A percentile compares a stretch with the other conserved stretches of the same genome.
phyloP scores from a whole-genome alignment of 1,139 yeast genomes.

The Sugiyamaella castrensis region DNA sequence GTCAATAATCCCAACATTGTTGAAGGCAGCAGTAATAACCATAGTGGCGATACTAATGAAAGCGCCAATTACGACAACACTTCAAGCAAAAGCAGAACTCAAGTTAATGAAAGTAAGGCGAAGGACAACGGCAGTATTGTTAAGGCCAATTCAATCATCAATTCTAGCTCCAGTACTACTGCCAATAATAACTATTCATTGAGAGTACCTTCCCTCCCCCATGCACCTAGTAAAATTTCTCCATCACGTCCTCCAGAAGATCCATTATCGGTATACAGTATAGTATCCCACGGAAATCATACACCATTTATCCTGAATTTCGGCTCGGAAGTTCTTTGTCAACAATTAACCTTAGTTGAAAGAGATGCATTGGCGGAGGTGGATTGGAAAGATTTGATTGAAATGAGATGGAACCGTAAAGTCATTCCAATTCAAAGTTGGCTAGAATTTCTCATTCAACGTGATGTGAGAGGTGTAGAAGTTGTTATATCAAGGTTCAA shows the following conservation, averaged over 20 bases:
- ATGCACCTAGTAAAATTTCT: background rate
- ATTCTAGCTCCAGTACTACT: background rate
- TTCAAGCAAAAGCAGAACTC: too few relatives aligned
- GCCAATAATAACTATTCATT: background rate
- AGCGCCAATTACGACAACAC: background rate
- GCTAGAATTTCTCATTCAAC: constrained; percentile 70
- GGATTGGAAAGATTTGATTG: constrained; percentile 89
- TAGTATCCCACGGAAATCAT: constrained; percentile 43
- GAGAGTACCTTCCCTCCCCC: background rate
- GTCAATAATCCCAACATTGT: background rate
- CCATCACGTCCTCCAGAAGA: constrained; percentile 1
- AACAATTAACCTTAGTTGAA: constrained; percentile 83
- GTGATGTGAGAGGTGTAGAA: constrained; percentile 64
- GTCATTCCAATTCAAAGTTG: constrained; percentile 76
- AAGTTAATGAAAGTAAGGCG: too few relatives aligned
- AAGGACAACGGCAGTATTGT: too few relatives aligned
- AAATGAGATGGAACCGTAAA: constrained; percentile 68
- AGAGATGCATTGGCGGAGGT: constrained; percentile 77
- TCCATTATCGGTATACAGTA: constrained; percentile 13
- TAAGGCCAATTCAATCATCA: too few relatives aligned
- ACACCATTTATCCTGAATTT: constrained; percentile 77
- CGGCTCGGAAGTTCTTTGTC: constrained; percentile 62
- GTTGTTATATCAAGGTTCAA: constrained; percentile 86
- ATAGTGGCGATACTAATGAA: background rate
- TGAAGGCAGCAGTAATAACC: background rate